Conservation (phyloP, 768 basidiomycete species). For the Psilocybe azurescens region DNA sequence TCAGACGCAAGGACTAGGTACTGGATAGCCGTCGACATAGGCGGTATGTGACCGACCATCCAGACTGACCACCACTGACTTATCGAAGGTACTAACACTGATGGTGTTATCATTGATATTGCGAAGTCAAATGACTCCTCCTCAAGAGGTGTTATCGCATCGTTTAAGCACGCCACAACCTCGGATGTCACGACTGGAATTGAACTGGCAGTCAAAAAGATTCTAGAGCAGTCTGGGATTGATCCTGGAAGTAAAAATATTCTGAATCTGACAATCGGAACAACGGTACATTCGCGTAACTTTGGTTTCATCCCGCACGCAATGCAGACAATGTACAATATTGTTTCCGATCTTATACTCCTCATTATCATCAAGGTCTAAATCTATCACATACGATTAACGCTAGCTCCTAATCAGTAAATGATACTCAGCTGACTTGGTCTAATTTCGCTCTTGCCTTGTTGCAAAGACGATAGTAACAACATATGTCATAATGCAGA, state of each 20-base stretch:
- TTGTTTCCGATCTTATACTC: too few relatives aligned
- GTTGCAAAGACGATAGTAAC: too few relatives aligned
- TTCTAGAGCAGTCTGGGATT: conserved; percentile 44
- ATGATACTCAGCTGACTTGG: too few relatives aligned
- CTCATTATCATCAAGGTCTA: too few relatives aligned
- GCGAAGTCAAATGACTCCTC: conserved; percentile 28
- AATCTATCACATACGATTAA: too few relatives aligned
- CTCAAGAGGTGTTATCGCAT: conserved; percentile 41
- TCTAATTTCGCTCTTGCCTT: too few relatives aligned
- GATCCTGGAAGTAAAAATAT: conserved; percentile 39
- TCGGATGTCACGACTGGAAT: conserved; percentile 64
- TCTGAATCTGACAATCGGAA: conserved; percentile 62
- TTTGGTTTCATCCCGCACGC: not conserved
- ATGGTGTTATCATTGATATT: conserved; percentile 37
- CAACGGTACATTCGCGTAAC: conserved; percentile 46
- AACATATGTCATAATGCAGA: too few relatives aligned
- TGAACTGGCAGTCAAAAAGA: conserved; percentile 50
- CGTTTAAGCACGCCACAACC: conserved; percentile 59
- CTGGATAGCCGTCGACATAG: conserved; percentile 39
- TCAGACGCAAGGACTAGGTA: conserved; percentile 13
- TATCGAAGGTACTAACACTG: conserved; percentile 38
- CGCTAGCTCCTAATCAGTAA: too few relatives aligned
- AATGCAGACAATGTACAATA: too few relatives aligned
- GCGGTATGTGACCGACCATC: conserved; percentile 21
- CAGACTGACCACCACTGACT: not conserved